phyloP scores from a whole-genome alignment of 2,329 filamentous ascomycete species.

The Aspergillus arachidicola region DNA sequence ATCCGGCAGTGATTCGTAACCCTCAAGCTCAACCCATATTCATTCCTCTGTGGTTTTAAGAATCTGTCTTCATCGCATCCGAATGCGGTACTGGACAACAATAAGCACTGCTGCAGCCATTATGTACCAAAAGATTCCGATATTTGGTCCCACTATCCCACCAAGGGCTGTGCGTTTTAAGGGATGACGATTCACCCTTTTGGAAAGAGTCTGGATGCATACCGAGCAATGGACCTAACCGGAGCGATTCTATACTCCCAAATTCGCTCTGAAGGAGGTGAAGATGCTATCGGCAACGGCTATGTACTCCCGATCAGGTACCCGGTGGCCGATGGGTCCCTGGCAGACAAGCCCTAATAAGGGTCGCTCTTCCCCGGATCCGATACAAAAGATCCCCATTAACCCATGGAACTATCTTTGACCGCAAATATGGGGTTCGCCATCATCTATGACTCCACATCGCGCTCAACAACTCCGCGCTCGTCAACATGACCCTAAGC shows the following conservation, averaged over 20 bases:
- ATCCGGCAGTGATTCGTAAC: background rate
- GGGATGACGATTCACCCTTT: background rate
- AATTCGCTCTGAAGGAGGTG: background rate
- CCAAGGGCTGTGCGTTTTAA: background rate
- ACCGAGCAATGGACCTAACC: background rate
- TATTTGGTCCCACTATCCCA: background rate
- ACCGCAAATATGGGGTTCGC: background rate
- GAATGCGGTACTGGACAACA: background rate
- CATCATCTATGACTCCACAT: background rate
- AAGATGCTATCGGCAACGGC: background rate
- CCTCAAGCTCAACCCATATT: background rate
- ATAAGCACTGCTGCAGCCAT: too few species aligned
- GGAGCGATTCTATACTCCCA: background rate
- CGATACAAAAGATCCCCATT: background rate
- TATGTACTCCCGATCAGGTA: background rate
- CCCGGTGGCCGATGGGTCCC: background rate
- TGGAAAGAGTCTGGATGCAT: background rate
- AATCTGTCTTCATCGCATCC: background rate
- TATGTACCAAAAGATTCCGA: background rate
- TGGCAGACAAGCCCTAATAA: background rate
- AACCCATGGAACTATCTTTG: background rate
- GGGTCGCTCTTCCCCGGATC: conserved; percentile 1
- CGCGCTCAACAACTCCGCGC: background rate
- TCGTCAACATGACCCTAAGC: conserved; percentile 3
- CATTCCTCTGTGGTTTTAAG: background rate